Conservation (phyloP, 2,329 filamentous ascomycete genomes). For the Fusarium duplospermum region DNA sequence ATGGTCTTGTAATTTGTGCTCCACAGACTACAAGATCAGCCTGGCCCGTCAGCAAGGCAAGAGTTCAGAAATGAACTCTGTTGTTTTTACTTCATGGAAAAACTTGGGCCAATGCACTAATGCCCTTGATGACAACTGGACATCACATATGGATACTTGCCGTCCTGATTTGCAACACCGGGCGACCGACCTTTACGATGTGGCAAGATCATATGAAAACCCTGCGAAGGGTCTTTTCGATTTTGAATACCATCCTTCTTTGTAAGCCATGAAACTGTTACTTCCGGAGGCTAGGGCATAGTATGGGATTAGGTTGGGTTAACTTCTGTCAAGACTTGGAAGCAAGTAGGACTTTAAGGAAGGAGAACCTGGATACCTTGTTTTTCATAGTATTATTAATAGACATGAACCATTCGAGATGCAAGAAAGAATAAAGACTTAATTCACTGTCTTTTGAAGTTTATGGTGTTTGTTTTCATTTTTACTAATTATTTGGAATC, state of each 20-base stretch:
- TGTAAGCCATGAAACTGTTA: not conserved
- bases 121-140: not conserved
- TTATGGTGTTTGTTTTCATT: not conserved
- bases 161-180: not conserved
- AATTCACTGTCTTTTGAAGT: not conserved
- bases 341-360: not conserved
- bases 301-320: not conserved
- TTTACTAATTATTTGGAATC: not conserved
- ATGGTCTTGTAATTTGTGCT: not conserved
- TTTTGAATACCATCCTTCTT: not conserved
- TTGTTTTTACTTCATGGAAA: not conserved
- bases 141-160: not conserved
- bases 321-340: not conserved
- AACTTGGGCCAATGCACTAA: not conserved
- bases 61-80: not conserved
- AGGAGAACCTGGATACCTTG: not conserved
- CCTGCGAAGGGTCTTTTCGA: not conserved
- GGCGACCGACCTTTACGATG: not conserved
- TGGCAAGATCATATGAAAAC: not conserved
- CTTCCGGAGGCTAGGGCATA: not conserved
- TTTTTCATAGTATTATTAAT: not conserved
- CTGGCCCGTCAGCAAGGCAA: not conserved
- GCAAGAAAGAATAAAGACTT: not conserved
- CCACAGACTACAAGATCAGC: not conserved
- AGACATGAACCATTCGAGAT: not conserved